Conservation (phyloP, 2,329 filamentous ascomycete genomes). For the Ophiostoma sp. region DNA sequence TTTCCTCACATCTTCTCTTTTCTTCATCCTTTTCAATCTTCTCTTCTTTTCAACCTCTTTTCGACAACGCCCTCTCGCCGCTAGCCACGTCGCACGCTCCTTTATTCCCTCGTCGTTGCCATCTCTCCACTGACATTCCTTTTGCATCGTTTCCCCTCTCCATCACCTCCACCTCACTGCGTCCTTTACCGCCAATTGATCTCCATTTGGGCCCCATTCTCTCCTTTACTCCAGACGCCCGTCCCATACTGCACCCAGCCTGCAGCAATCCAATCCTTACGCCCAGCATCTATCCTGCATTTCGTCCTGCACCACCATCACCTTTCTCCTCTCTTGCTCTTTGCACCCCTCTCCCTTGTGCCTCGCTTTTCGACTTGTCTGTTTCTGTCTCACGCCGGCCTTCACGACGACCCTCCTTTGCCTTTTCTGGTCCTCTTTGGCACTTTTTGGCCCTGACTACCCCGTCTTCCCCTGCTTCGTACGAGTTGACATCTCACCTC, state of each 20-base stretch:
- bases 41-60: not conserved
- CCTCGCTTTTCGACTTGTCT: not conserved
- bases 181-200: constrained; percentile 22
- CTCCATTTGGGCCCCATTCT: constrained; percentile 6
- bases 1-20: not conserved
- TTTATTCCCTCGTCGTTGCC: constrained; percentile 12
- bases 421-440: not conserved
- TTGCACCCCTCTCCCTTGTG: not conserved
- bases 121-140: constrained; percentile 6
- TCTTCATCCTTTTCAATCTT: not conserved
- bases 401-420: not conserved
- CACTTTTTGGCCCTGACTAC: not conserved
- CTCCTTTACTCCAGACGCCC: constrained; percentile 15
- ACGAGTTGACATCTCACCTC: not conserved
- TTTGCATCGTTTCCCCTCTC: not conserved
- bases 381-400: not conserved
- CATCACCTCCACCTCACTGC: constrained; percentile 14
- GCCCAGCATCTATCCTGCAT: constrained; percentile 1
- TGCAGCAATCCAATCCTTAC: not conserved
- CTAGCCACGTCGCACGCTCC: constrained; percentile 20
- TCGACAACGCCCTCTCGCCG: not conserved
- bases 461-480: constrained; percentile 7
- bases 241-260: not conserved
- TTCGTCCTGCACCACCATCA: not conserved
- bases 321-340: not conserved